phyloP scores from a whole-genome alignment of 2,329 filamentous ascomycete genomes.

The Chrysosporium keratinophilum region DNA sequence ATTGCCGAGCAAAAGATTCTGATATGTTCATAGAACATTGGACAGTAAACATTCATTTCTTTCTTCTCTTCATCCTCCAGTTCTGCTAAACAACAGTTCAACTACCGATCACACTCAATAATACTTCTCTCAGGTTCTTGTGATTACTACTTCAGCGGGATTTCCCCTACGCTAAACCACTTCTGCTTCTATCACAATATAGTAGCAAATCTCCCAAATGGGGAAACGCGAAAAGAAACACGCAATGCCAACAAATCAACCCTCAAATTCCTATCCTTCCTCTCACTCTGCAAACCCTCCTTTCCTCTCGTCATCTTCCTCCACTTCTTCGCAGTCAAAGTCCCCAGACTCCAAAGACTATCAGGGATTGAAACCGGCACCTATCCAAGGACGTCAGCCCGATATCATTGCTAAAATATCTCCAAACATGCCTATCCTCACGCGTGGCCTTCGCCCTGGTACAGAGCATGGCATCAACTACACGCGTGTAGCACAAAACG shows the following conservation, averaged over 20 bases:
- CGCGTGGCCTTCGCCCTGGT: not conserved
- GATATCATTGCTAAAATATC: not conserved
- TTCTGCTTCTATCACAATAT: not conserved
- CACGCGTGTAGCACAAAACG: conserved; percentile 1
- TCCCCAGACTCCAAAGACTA: not conserved
- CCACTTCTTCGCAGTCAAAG: not conserved
- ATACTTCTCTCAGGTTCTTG: not conserved
- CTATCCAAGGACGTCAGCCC: not conserved
- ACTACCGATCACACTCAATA: too few relatives aligned
- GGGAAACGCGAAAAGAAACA: not conserved
- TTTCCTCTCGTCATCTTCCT: not conserved
- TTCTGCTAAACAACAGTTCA: not conserved
- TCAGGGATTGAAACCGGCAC: not conserved
- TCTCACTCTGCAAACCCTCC: not conserved
- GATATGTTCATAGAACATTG: not conserved
- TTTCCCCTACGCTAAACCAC: not conserved
- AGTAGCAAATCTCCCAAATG: not conserved
- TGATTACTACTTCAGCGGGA: not conserved
- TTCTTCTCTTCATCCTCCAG: not conserved
- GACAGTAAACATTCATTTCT: not conserved
- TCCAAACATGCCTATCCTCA: not conserved
- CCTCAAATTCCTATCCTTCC: not conserved
- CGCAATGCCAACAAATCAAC: conserved; percentile 3
- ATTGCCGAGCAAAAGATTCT: not conserved
- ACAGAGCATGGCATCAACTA: not conserved